phyloP scores from a whole-genome alignment of 2,329 filamentous ascomycete species.

The Pyricularia grisea region DNA sequence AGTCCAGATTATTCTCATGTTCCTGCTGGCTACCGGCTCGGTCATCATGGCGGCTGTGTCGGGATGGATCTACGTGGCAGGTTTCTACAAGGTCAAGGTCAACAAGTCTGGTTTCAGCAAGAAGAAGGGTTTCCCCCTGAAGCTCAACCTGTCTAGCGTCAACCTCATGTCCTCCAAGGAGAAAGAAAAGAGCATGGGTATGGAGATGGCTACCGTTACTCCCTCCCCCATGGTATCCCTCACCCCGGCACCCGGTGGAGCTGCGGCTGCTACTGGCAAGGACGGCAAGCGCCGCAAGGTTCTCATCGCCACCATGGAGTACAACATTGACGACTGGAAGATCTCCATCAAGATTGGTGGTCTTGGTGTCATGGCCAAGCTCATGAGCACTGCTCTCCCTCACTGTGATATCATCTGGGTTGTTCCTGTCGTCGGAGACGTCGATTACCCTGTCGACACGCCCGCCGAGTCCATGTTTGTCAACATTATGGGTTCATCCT shows the following conservation, averaged over 20 bases:
- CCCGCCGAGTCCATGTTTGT: slow-evolving; percentile 52
- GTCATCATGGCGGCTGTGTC: background rate
- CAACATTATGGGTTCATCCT: slow-evolving; percentile 49
- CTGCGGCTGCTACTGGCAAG: background rate
- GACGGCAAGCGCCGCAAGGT: background rate
- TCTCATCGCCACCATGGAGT: slow-evolving; percentile 30
- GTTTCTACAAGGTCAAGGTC: slow-evolving; percentile 1
- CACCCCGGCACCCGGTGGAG: background rate
- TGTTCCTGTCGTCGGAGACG: slow-evolving; percentile 51
- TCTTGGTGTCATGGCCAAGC: slow-evolving; percentile 59
- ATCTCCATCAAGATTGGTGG: slow-evolving; percentile 67
- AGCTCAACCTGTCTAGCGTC: background rate
- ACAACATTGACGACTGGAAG: slow-evolving; percentile 60
- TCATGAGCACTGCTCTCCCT: slow-evolving; percentile 57
- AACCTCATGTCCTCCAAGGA: background rate
- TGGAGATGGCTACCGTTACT: background rate
- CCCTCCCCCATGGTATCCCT: background rate
- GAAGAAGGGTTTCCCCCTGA: background rate
- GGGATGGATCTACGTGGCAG: background rate
- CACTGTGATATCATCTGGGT: slow-evolving; percentile 59
- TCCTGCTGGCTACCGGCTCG: background rate
- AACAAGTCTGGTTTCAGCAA: background rate
- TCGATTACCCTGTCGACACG: slow-evolving; percentile 53
- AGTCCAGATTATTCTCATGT: background rate
- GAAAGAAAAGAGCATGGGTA: background rate